Evolutionary conservation across 495 filamentous ascomycete genomes (phyloP).

Genomic region (Astrocystis sublimbata): DNA sequence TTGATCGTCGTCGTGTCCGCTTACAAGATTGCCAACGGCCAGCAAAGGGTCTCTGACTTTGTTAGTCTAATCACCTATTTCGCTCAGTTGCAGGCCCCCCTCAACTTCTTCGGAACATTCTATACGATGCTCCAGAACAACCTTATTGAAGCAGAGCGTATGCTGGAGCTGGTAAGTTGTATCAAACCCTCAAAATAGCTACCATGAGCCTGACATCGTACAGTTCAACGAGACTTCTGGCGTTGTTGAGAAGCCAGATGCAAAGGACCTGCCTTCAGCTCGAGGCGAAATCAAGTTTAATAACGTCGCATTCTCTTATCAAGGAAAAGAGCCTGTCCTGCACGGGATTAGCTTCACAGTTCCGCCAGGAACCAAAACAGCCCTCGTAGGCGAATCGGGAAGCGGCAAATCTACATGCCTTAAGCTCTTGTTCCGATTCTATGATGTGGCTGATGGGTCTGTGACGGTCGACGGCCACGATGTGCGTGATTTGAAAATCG

Average conservation of each 20-base stretch:
- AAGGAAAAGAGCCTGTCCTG: constrained; percentile 73
- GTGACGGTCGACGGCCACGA: constrained; percentile 74
- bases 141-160: constrained; percentile 81
- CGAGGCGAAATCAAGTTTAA: constrained; percentile 73
- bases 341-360: constrained; percentile 71
- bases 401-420: constrained; percentile 86
- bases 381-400: constrained; percentile 80
- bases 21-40: constrained; percentile 84
- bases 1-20: constrained; percentile 32
- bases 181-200: neutral
- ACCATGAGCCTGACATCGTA: neutral
- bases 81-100: constrained; percentile 74
- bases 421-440: constrained; percentile 79
- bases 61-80: constrained; percentile 75
- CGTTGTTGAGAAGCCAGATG: constrained; percentile 61
- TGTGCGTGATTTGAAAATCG: constrained; percentile 75
- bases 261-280: constrained; percentile 53
- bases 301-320: constrained; percentile 76
- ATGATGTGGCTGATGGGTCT: constrained; percentile 64
- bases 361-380: constrained; percentile 75
- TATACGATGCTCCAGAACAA: constrained; percentile 85
- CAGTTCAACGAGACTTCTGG: constrained; percentile 64
- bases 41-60: constrained; percentile 83
- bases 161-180: constrained; percentile 65
- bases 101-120: constrained; percentile 89